Evolutionary conservation across 108 stramenopile species (phyloP), one percentile per base, ranked within the genome.

Genomic region (Nannochloropsis gaditana): DNA sequence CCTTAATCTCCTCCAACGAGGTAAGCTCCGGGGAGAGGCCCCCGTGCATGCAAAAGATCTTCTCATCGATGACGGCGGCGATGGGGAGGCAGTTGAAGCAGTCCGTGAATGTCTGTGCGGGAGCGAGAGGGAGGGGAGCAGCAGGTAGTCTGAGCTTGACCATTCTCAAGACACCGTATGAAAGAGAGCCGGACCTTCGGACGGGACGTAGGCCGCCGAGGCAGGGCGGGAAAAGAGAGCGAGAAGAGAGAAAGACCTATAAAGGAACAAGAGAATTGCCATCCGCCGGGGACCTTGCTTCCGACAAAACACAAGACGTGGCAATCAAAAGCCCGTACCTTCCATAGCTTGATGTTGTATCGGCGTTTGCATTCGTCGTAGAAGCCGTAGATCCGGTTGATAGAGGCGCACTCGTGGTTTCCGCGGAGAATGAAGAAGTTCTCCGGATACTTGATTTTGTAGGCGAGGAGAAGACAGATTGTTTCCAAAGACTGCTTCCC

Each of bases 21-120:
- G 91, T 91, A 41, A 99, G 90, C 91, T 98, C 97, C 3, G 99
- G 99, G 81, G 94, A 95, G 21, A 99, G 91, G 43, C 97, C 99
- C 21, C 99, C 99, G 89, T 99, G 99, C 93, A 96, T 98, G 93
- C 99, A 99, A 85, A 99, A 96, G 84, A 99, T 98, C 94, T 99
- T 99, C 89, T 98, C 99, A 88, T 99, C 99, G 83, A 99, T 95
- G 83, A 98, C 96, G 21, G 97, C 99, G 19, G 97, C 96, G 85
- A 98, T 97, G 42, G 99, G 99, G 43, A 99, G 96, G 88, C 99
- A 99, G 89, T 99, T 99, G 93, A 99, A 99, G 91, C 97, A 98
- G 89, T 98, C 99, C 21, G 99, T 98, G 91, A 99, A 98, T 11
- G 97, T 98, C 93, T 73, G 8, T n/a, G 59, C 4, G n/a, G 4